A percentile compares a stretch with the other conserved stretches of the same genome.
Conservation (phyloP, 345 rosid species). For the Populus simonii region DNA sequence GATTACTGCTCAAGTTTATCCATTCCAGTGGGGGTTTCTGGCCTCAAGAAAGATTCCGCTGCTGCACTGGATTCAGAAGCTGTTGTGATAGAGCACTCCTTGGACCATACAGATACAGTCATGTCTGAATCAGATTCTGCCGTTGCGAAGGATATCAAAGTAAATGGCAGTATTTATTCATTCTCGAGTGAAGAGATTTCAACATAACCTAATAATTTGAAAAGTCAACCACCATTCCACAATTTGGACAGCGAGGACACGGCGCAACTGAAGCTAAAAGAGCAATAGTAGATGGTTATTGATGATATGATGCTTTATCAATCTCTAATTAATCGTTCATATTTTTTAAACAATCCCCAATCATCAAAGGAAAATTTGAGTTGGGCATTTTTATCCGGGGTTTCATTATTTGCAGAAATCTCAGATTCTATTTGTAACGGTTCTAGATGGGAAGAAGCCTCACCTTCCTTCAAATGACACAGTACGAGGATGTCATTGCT, state of each 20-base stretch:
- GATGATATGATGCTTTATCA: constrained; percentile 4
- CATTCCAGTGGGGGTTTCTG: constrained; percentile 11
- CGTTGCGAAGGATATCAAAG: constrained; percentile 14
- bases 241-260: constrained; percentile 12
- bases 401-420: constrained; percentile 49
- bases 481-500: background rate
- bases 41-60: constrained; percentile 1
- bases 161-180: constrained; percentile 4
- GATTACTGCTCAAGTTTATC: constrained; percentile 23
- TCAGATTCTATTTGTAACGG: constrained; percentile 29
- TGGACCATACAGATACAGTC: background rate
- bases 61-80: constrained; percentile 7
- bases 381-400: constrained; percentile 33
- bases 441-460: constrained; percentile 9
- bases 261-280: constrained; percentile 20
- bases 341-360: constrained; percentile 23
- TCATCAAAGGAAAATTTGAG: constrained; percentile 17
- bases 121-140: constrained; percentile 8
- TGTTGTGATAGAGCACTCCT: constrained; percentile 8
- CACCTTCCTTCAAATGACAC: constrained; percentile 10
- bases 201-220: constrained; percentile 10
- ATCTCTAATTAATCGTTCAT: constrained; percentile 21
- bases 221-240: constrained; percentile 13
- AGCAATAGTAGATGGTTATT: constrained; percentile 13
- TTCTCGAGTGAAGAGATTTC: constrained; percentile 11